Evolutionary conservation across 371 early-diverging fungal species (phyloP).

Genomic region (Rhizopus delemar): DNA sequence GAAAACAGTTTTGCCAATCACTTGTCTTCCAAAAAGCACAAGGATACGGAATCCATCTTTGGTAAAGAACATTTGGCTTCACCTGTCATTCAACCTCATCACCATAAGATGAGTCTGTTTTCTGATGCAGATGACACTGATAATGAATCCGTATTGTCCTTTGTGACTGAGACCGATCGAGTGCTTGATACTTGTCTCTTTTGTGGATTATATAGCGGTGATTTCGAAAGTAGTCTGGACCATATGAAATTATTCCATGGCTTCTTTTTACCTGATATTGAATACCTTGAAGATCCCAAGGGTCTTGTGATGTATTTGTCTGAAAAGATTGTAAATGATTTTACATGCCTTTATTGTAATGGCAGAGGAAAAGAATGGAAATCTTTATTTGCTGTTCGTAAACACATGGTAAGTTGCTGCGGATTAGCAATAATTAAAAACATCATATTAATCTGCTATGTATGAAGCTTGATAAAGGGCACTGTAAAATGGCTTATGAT

Average conservation of each 20-base stretch:
- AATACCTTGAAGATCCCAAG: slow-evolving; percentile 82
- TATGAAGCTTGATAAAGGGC: slow-evolving; percentile 81
- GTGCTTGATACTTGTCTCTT: slow-evolving; percentile 61
- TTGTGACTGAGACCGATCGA: slow-evolving; percentile 12
- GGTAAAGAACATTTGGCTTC: slow-evolving; percentile 18
- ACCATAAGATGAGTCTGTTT: slow-evolving; percentile 15
- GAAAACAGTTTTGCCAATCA: slow-evolving; percentile 91
- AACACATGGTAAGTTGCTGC: slow-evolving; percentile 78
- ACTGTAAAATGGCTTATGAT: slow-evolving; percentile 93
- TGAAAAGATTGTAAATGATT: slow-evolving; percentile 88
- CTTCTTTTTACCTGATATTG: slow-evolving; percentile 95
- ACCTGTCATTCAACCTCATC: slow-evolving; percentile 13
- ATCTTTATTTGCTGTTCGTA: slow-evolving; percentile 84
- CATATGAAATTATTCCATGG: slow-evolving; percentile 92
- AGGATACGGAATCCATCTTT: slow-evolving; percentile 64
- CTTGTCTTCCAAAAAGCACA: slow-evolving; percentile 88
- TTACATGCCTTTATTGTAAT: slow-evolving; percentile 93
- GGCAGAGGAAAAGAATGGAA: slow-evolving; percentile 85
- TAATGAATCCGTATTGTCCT: slow-evolving; percentile 24
- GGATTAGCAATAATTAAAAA: not conserved
- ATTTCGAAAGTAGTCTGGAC: slow-evolving; percentile 78
- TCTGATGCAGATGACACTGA: slow-evolving; percentile 36
- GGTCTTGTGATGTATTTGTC: slow-evolving; percentile 89
- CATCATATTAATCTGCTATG: not conserved
- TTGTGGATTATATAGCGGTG: slow-evolving; percentile 62